Evolutionary conservation across 257 asterid genomes (phyloP).

Genomic region (Capsicum pubescens): DNA sequence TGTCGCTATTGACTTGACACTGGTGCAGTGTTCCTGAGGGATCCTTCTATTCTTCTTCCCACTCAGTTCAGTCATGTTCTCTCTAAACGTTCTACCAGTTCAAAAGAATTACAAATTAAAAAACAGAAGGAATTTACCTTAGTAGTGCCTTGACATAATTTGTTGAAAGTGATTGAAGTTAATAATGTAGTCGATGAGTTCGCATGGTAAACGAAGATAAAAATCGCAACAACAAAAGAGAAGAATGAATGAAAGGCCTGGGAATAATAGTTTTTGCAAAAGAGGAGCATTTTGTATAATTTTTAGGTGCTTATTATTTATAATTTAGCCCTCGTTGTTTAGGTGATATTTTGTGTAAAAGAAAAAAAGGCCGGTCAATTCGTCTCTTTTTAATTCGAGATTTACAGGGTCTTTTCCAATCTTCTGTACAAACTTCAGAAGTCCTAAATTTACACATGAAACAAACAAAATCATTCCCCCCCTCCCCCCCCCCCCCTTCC

Average conservation of each 20-base stretch:
- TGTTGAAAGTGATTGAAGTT: background rate
- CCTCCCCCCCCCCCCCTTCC: background rate
- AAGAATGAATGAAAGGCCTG: background rate
- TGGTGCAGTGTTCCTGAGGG: background rate
- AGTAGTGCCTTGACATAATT: background rate
- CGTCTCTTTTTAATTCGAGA: background rate
- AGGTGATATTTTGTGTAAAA: background rate
- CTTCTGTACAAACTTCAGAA: background rate
- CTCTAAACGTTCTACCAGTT: slow-evolving; percentile 3
- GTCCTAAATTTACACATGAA: background rate
- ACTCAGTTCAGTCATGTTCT: background rate
- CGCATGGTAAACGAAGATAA: background rate
- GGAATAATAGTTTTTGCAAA: background rate
- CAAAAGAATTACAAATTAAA: background rate
- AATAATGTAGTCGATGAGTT: background rate
- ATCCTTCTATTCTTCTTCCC: background rate
- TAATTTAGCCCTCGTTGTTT: background rate
- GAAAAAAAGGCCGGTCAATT: background rate
- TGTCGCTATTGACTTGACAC: background rate
- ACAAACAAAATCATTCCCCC: background rate
- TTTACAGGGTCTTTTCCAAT: background rate
- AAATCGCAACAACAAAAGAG: background rate
- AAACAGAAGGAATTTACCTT: background rate
- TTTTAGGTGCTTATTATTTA: background rate
- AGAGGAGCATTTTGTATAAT: slow-evolving; percentile 10